These are phyloP conservation scores for Daldinia grandis DNA, from an alignment of 495 filamentous ascomycete genomes.

Conservation along the genomic window DNA sequence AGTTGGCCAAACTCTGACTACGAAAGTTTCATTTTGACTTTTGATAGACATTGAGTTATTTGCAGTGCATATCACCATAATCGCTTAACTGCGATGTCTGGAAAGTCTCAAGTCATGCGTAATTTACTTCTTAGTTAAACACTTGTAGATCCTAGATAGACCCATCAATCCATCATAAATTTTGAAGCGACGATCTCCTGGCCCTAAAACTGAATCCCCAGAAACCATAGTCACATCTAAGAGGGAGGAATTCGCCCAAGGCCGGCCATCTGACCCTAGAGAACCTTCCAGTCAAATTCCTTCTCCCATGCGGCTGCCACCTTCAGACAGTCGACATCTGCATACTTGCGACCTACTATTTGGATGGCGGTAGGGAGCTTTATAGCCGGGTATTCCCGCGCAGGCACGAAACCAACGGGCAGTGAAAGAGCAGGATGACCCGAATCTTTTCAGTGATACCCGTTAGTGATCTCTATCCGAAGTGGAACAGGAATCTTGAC, in stretches of 20 bases:
- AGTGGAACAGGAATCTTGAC: not conserved
- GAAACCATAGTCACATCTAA: not conserved
- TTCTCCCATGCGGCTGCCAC: constrained; percentile 63
- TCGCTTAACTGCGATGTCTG: not conserved
- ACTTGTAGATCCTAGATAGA: not conserved
- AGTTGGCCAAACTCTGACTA: constrained; percentile 52
- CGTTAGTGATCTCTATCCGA: not conserved
- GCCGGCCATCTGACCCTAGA: not conserved
- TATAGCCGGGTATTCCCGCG: constrained; percentile 53
- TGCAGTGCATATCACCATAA: not conserved
- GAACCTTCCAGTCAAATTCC: constrained; percentile 57
- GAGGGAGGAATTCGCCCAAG: not conserved
- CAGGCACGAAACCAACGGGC: constrained; percentile 60
- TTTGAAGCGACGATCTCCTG: not conserved
- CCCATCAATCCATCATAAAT: not conserved
- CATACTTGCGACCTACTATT: constrained; percentile 62
- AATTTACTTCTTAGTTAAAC: not conserved
- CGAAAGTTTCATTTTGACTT: constrained; percentile 53
- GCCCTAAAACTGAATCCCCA: not conserved
- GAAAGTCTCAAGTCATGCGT: not conserved
- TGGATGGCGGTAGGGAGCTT: constrained; percentile 66
- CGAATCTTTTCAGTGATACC: constrained; percentile 44
- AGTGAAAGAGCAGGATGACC: constrained; percentile 67
- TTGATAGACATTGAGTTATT: constrained; percentile 47
- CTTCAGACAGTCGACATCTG: constrained; percentile 57